phyloP scores from a whole-genome alignment of 2,329 filamentous ascomycete species.

The Colletotrichum tanaceti region DNA sequence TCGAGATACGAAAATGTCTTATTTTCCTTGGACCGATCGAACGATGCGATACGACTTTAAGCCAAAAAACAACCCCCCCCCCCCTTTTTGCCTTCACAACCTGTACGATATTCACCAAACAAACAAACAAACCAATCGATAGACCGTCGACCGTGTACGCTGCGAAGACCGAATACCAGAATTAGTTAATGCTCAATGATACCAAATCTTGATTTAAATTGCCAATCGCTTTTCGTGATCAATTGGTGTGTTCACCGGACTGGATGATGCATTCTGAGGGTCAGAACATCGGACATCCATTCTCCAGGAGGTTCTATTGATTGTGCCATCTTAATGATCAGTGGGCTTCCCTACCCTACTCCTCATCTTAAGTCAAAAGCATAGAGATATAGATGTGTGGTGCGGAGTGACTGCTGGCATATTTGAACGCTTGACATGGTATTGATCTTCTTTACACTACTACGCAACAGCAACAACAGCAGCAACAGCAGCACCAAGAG shows the following conservation, averaged over 20 bases:
- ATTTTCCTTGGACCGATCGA: constrained; percentile 26
- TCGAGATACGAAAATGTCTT: not conserved
- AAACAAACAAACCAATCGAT: constrained; percentile 8
- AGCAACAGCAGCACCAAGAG: not conserved
- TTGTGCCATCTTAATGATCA: too few relatives aligned
- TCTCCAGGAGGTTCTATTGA: too few relatives aligned
- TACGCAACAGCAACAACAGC: not conserved
- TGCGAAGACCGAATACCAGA: constrained; percentile 7
- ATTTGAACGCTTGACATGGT: constrained; percentile 4
- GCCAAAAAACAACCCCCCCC: not conserved
- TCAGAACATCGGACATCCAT: too few relatives aligned
- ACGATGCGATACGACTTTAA: not conserved
- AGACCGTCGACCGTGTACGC: constrained; percentile 22
- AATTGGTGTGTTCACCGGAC: not conserved
- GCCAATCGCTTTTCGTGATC: not conserved
- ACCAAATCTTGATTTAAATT: not conserved
- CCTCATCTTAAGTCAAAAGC: too few relatives aligned
- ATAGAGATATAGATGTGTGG: too few relatives aligned
- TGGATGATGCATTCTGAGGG: too few relatives aligned
- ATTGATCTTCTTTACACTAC: not conserved
- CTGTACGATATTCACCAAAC: constrained; percentile 29
- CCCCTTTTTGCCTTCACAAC: not conserved
- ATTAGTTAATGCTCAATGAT: not conserved
- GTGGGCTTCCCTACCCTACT: too few relatives aligned
- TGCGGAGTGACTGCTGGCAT: not conserved